Conservation (phyloP, 2,329 filamentous ascomycete genomes). For the Penicillium sp. region DNA sequence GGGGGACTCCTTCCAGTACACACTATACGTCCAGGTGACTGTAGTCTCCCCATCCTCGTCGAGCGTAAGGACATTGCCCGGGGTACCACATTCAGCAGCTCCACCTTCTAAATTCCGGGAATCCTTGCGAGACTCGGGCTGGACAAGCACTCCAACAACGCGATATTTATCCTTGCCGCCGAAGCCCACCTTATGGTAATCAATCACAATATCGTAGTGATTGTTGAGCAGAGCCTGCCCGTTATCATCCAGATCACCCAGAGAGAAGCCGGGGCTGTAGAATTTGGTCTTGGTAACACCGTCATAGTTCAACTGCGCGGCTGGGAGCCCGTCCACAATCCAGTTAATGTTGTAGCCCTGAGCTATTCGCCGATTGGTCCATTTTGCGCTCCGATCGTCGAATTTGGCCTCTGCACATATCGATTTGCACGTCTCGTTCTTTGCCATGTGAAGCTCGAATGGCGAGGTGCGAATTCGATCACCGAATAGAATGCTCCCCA, state of each 20-base stretch:
- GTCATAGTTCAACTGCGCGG: constrained; percentile 79
- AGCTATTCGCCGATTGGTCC: constrained; percentile 78
- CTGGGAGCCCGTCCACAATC: constrained; percentile 91
- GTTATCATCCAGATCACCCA: constrained; percentile 61
- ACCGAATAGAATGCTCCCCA: constrained; percentile 95
- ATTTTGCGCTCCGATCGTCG: constrained; percentile 66
- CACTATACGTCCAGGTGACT: constrained; percentile 87
- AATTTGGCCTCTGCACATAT: constrained; percentile 70
- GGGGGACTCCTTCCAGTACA: constrained; percentile 78
- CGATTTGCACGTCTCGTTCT: constrained; percentile 82
- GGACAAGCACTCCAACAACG: constrained; percentile 88
- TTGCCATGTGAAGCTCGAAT: constrained; percentile 81
- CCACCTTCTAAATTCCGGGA: constrained; percentile 52
- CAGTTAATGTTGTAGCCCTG: constrained; percentile 92
- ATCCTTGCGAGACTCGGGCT: constrained; percentile 71
- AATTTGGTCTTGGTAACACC: constrained; percentile 73
- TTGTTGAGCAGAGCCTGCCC: constrained; percentile 73
- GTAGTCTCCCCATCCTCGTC: constrained; percentile 61
- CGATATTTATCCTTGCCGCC: constrained; percentile 64
- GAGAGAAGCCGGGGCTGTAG: constrained; percentile 86
- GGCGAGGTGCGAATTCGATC: constrained; percentile 97
- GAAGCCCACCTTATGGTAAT: constrained; percentile 77
- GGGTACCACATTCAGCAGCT: constrained; percentile 63
- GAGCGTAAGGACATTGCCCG: constrained; percentile 62
- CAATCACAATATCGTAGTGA: constrained; percentile 90